Evolutionary conservation across 2,329 filamentous ascomycete genomes (phyloP).

Genomic region (Dryadomyces quercus-mongolicae): DNA sequence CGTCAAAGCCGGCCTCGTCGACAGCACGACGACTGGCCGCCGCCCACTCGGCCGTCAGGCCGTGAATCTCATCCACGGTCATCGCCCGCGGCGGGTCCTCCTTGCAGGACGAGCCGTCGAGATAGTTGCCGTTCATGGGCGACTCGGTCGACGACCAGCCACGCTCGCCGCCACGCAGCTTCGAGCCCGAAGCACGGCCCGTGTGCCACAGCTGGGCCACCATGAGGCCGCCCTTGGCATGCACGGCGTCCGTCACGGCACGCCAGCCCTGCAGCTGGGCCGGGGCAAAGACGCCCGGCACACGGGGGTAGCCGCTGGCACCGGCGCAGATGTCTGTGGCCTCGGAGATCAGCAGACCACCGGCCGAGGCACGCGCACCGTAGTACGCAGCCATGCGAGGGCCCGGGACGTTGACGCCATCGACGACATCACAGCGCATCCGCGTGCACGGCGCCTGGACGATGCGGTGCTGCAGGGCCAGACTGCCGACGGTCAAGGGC

Average conservation of each 20-base stretch:
- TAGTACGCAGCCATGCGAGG: constrained; percentile 30
- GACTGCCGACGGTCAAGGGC: constrained; percentile 29
- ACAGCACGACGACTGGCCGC: constrained; percentile 42
- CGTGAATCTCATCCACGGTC: constrained; percentile 51
- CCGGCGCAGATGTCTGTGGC: constrained; percentile 31
- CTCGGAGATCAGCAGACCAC: constrained; percentile 29
- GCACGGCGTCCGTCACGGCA: constrained; percentile 46
- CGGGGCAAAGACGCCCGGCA: constrained; percentile 44
- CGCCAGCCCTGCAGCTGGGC: constrained; percentile 47
- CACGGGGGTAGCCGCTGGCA: constrained; percentile 27
- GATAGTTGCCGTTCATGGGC: constrained; percentile 24
- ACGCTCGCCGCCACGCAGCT: constrained; percentile 19
- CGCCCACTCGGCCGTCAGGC: constrained; percentile 44
- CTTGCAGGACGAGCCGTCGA: constrained; percentile 10
- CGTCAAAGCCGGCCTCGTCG: constrained; percentile 55
- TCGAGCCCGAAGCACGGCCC: constrained; percentile 24
- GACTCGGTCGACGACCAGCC: constrained; percentile 23
- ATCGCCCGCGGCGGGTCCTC: constrained; percentile 44
- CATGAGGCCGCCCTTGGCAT: constrained; percentile 46
- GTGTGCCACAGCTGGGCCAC: constrained; percentile 46
- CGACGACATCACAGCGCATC: constrained; percentile 33
- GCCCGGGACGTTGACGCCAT: constrained; percentile 16
- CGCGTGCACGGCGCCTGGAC: constrained; percentile 27
- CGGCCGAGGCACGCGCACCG: constrained; percentile 27
- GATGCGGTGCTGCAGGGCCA: constrained; percentile 35